These are phyloP conservation scores for Coniochaeta sp. DNA, from an alignment of 2,329 filamentous ascomycete species.

Conservation along the genomic window DNA sequence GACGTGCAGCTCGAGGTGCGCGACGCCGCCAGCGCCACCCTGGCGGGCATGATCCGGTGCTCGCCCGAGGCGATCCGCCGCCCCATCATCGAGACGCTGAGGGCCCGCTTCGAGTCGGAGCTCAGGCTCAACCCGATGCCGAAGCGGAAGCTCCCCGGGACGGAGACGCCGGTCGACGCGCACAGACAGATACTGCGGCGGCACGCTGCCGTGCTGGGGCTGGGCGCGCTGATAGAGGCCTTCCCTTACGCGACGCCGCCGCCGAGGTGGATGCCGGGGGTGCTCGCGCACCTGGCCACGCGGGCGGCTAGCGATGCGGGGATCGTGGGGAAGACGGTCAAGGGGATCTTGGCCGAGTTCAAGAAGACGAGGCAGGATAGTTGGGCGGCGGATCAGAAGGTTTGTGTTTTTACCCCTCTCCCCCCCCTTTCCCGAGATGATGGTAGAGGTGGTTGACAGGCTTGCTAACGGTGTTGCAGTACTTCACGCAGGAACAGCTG, in stretches of 20 bases:
- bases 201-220: constrained; percentile 84
- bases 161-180: constrained; percentile 61
- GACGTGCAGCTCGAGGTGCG: constrained; percentile 92
- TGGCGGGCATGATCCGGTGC: constrained; percentile 97
- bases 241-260: constrained; percentile 95
- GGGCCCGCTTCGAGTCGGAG: constrained; percentile 69
- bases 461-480: constrained; percentile 32
- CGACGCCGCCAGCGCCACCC: constrained; percentile 81
- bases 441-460: background rate
- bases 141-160: constrained; percentile 57
- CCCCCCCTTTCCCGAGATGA: background rate
- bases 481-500: constrained; percentile 85
- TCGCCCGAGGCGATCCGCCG: constrained; percentile 76
- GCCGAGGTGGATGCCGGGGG: constrained; percentile 87
- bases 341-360: constrained; percentile 89
- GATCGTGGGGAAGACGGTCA: constrained; percentile 91
- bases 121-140: constrained; percentile 83
- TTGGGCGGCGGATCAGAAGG: constrained; percentile 97
- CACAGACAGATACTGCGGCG: constrained; percentile 74
- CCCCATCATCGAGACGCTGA: constrained; percentile 67
- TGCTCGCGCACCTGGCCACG: constrained; percentile 76
- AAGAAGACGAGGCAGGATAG: constrained; percentile 99
- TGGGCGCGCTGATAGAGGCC: constrained; percentile 86
- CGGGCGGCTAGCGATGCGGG: constrained; percentile 84
- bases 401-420: constrained; percentile 50